Base-by-base conservation (phyloP, 768 basidiomycete species). In the Pleurotus cornucopiae region DNA sequence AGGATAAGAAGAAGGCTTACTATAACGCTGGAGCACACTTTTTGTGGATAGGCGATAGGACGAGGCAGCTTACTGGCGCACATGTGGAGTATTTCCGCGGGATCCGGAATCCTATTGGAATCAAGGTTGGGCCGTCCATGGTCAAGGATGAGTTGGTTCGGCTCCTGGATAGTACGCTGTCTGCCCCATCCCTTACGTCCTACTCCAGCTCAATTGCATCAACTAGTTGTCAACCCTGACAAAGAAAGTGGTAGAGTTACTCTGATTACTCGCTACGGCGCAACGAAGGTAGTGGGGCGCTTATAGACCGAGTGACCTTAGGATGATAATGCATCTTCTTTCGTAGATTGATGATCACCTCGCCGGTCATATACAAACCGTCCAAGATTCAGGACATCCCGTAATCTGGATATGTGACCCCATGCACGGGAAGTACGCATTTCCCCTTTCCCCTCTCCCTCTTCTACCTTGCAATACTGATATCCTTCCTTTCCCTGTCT, bases 1-100 rank as follows among this genome's bases (percentile, higher is more conserved):
- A 53, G 9, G 34, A 23, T 13, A 26, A 51, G n/a, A 23, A 57
- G 5, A 75, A 69, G 44, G 84, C 79, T 38, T 81, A 79, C 67
- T 98, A 96, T 72, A 96, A 98, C 67, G 89, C 91, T 13, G 91
- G 92, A 2, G 91, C 93, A 6, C 94, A 95, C 68, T 96, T 97
- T 72, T 70, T 98, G 49, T 99, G 96, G 96, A 91, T 99, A 54
- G 96, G 96, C 0, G 97, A 99, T 71, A 84, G 96, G 51, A 99
- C 96, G 4, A 76, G 96, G 40, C 92, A 96, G 70, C 75, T 98
- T 0, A 82, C 84, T 46, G 94, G 94, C 5, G 97, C 94, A 3
- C 97, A 99, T 67, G 86, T 98, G 30, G 96, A 98, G 73, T 94
- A 94, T 69, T 95, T 95, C 73, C 77, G 91, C 55, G 93, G 94